Base-by-base conservation (phyloP, 352 stramenopile species). In the Pythium myriotylum region DNA sequence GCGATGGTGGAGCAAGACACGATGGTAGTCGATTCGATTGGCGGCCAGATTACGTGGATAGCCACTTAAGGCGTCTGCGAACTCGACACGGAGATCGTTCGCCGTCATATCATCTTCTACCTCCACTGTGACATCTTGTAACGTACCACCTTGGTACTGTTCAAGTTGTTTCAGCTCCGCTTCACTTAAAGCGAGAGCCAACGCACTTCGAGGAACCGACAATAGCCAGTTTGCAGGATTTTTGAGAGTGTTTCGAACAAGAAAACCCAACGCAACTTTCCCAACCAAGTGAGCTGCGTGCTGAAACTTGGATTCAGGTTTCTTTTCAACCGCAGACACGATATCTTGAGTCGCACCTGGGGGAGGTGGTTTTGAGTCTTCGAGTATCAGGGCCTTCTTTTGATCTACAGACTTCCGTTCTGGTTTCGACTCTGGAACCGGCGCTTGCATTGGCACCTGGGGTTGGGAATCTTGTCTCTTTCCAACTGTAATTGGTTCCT, bases 181-280 rank as follows among this genome's bases (percentile, higher is more conserved):
- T 6, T 67, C 54, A n/a, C 59, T 76, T n/a, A 91, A 58, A 19
- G 63, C 53, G 1, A n/a, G 29, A 45, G 72, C 35, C 3, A 89
- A 48, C 0, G 72, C 69, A 19, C 56, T 13, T 3, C 83, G 26
- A 13, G 68, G 55, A 9, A 90, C 57, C 19, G 49, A 61, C 24
- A 93, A 66, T 2, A 70, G 41, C 81, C 84, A 91, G 57, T 85
- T 86, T 1, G 66, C 63, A 0, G 76, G 68, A 26, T 83, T 83
- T 16, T 61, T 29, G 19, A 93, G 54, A 17, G 48, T 54, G 43
- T 54, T 62, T 16, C 76, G 69, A 3, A 66, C 59, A 9, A 89
- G 45, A 50, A 83, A 86, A 0, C 79, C 78, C 0, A 78, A 62
- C 8, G 71, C 74, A 9, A 88, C 67, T 59, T 84, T 88, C 40